Percentiles rank a stretch among this genome's conserved stretches.
Evolutionary conservation across 2,329 filamentous ascomycete genomes (phyloP).

Genomic region (Immersiporthe knoxdaviesiana): DNA sequence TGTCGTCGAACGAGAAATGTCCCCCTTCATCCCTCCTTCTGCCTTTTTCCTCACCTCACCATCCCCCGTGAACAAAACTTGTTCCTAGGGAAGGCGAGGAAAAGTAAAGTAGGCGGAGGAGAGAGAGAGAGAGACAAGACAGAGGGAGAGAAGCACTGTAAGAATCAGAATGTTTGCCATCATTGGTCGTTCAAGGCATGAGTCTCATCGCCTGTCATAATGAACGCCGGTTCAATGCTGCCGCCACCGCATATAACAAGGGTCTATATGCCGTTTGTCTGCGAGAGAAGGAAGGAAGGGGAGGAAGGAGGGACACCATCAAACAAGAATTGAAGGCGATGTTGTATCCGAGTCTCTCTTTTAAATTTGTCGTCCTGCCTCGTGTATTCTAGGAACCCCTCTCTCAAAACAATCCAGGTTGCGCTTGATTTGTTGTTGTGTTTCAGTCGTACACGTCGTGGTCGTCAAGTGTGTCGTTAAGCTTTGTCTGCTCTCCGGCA

Average conservation of each 20-base stretch:
- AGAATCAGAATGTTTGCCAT: constrained; percentile 21
- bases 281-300: background rate
- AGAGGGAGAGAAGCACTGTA: constrained; percentile 19
- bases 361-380: constrained; percentile 1
- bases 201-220: constrained; percentile 25
- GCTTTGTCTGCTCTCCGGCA: constrained; percentile 31
- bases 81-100: background rate
- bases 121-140: no score
- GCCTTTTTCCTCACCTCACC: background rate
- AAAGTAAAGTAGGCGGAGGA: no score
- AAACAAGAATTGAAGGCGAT: constrained; percentile 1
- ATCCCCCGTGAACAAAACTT: background rate
- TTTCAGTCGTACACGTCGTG: constrained; percentile 43
- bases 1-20: background rate
- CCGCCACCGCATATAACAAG: constrained; percentile 18
- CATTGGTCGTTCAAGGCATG: constrained; percentile 27
- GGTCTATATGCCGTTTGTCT: constrained; percentile 20
- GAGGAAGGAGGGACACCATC: background rate
- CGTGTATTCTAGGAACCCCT: background rate
- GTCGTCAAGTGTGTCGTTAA: constrained; percentile 36
- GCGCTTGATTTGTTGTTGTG: constrained; percentile 13
- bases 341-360: background rate
- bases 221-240: constrained; percentile 28
- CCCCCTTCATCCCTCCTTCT: background rate
- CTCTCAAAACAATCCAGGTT: background rate